phyloP scores from a whole-genome alignment of 148 eudicot genomes.

The Suaeda aralocaspica region DNA sequence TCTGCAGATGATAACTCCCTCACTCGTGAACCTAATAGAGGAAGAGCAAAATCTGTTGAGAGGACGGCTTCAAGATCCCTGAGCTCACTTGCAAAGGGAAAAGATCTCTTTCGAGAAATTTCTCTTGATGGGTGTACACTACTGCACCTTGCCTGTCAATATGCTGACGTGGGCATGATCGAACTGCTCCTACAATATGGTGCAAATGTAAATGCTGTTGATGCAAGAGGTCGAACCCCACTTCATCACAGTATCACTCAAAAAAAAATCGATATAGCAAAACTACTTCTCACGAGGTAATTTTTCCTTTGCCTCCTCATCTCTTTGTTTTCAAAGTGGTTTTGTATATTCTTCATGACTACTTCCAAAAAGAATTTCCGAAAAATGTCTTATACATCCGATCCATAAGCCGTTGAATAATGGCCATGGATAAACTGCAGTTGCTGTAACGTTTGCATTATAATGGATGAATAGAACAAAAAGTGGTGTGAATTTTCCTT shows the following conservation, averaged over 20 bases:
- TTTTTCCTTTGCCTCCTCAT: conserved; percentile 21
- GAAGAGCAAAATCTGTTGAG: conserved; percentile 35
- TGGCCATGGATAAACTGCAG: no score
- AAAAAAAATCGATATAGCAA: conserved; percentile 55
- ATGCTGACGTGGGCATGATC: conserved; percentile 84
- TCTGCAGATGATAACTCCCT: conserved; percentile 33
- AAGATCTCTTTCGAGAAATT: conserved; percentile 42
- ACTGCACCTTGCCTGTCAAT: conserved; percentile 88
- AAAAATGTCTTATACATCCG: neutral
- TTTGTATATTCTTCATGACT: neutral
- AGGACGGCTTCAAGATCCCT: conserved; percentile 32
- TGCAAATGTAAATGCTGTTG: conserved; percentile 60
- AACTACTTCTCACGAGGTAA: conserved; percentile 74
- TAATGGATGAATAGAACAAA: no score
- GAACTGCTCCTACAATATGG: conserved; percentile 92
- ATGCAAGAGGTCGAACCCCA: conserved; percentile 73
- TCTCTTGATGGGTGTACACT: conserved; percentile 64
- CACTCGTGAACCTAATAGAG: conserved; percentile 26
- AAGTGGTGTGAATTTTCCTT: no score
- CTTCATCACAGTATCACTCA: conserved; percentile 66
- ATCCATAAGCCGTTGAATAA: neutral
- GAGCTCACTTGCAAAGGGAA: conserved; percentile 33
- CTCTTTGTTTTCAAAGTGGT: neutral
- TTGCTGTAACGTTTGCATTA: no score
- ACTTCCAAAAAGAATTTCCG: conserved; percentile 1